Base-by-base conservation (phyloP, 768 basidiomycete species). In the Psilocybe sp. region DNA sequence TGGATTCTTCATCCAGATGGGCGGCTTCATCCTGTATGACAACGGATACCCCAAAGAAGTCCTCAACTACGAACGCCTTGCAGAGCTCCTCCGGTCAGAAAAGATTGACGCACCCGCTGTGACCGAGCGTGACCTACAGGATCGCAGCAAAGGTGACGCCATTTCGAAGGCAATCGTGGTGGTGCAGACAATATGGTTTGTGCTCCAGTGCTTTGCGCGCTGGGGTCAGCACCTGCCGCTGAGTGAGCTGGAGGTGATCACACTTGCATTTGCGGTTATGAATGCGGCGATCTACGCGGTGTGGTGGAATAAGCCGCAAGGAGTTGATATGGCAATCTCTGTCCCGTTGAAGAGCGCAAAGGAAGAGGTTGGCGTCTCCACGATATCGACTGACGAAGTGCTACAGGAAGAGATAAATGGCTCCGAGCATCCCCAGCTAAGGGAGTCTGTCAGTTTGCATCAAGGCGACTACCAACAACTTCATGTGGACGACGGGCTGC, bases 21-120 rank as follows among this genome's bases (percentile, higher is more conserved):
- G 60, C 2, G 60, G 60, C 2, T 61, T 61, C 36, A 34, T 52
- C 38, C 49, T 56, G 28, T 59, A 35, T 63, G 64, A 65, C 56
- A 64, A 45, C 8, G 52, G 42, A 15, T 19, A 47, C 3, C 44
- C 37, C 13, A 0, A 46, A 5, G 37, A 46, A 18, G 34, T 16
- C 10, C 31, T 45, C 12, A 34, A 51, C 23, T n/a, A 40, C 36
- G 14, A 20, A 5, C 53, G 53, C 39, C 35, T 60, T 1, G 53
- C 50, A 23, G 44, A 50, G 34, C 37, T 58, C 14, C 50, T 56
- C 32, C 36, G 49, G n/a, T n/a, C n/a, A n/a, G 33, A 52, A 9
- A 48, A 51, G 5, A 56, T 61, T 15, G 49, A 53, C n/a, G 50
- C 54, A 33, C 62, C 58, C 1, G 43, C 37, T 3, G 53, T 60